A percentile compares a stretch with the other conserved stretches of the same genome.
Evolutionary conservation across 768 basidiomycete species (phyloP).

Genomic region (Pleurotus pulmonarius): DNA sequence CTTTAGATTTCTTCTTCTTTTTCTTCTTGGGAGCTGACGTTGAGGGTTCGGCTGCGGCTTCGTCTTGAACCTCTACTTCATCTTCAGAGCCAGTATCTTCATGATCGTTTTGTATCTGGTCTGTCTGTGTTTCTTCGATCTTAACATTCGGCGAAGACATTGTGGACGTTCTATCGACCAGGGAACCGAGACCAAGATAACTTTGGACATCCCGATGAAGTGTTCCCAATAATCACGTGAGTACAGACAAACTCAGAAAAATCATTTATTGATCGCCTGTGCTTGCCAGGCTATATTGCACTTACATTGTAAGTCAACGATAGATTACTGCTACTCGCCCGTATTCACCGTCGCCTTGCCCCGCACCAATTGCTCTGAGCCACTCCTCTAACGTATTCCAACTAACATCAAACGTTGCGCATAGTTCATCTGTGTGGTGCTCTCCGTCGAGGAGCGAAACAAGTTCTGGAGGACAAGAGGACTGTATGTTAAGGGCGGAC

Average conservation of each 20-base stretch:
- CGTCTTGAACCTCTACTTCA: conserved; percentile 13
- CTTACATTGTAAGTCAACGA: conserved; percentile 35
- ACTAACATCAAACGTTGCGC: conserved; percentile 74
- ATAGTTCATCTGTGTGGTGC: conserved; percentile 90
- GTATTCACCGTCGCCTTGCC: conserved; percentile 60
- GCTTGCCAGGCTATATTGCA: not conserved
- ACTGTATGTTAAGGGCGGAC: conserved; percentile 19
- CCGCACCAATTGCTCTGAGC: conserved; percentile 58
- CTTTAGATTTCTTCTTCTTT: conserved; percentile 86
- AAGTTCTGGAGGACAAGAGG: conserved; percentile 54
- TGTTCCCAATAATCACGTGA: not conserved
- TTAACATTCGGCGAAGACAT: conserved; percentile 1
- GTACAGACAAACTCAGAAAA: not conserved
- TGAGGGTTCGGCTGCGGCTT: conserved; percentile 28
- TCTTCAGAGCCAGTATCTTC: conserved; percentile 27
- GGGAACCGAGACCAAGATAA: not conserved
- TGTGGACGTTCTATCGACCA: not conserved
- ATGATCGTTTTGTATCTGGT: not conserved
- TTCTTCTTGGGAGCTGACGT: conserved; percentile 64
- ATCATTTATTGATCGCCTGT: no score
- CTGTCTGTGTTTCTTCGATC: not conserved
- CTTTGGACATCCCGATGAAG: not conserved
- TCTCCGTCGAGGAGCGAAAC: conserved; percentile 74
- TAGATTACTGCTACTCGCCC: conserved; percentile 79
- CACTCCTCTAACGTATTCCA: conserved; percentile 81